phyloP scores from a whole-genome alignment of 2,329 filamentous ascomycete species.

The Raffaelea arxii region DNA sequence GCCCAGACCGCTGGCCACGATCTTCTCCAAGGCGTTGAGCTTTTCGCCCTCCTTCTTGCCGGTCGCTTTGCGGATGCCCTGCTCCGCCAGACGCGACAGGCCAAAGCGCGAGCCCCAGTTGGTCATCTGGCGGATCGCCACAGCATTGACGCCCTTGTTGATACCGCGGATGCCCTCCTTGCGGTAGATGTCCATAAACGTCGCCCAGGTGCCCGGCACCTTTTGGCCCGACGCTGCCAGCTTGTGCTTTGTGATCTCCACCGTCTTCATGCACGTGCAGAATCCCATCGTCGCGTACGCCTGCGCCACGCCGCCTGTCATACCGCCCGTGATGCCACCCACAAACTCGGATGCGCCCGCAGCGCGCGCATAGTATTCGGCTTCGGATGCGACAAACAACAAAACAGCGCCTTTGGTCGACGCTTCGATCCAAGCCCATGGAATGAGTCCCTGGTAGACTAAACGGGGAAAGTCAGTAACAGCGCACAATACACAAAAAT shows the following conservation, averaged over 20 bases:
- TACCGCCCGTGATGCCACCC: constrained; percentile 81
- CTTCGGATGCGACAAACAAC: constrained; percentile 97
- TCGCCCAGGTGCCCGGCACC: constrained; percentile 83
- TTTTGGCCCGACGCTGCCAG: constrained; percentile 72
- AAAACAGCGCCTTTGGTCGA: constrained; percentile 98
- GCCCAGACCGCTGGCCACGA: constrained; percentile 74
- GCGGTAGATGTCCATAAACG: constrained; percentile 96
- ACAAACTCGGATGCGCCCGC: constrained; percentile 80
- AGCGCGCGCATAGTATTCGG: constrained; percentile 84
- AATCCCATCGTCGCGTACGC: constrained; percentile 99
- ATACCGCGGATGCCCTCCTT: constrained; percentile 89
- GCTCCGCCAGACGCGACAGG: constrained; percentile 82
- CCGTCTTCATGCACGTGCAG: constrained; percentile 99
- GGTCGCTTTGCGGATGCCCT: constrained; percentile 68
- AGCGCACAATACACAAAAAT: neutral
- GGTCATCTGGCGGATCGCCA: constrained; percentile 97
- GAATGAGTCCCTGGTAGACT: constrained; percentile 99
- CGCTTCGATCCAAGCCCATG: constrained; percentile 99
- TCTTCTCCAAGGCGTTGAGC: constrained; percentile 75
- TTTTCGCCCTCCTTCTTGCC: constrained; percentile 73
- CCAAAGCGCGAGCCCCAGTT: constrained; percentile 98
- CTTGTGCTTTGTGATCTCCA: constrained; percentile 99
- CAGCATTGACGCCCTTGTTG: constrained; percentile 97
- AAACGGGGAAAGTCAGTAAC: neutral
- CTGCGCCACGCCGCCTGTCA: constrained; percentile 90